Percentiles rank a stretch among this genome's conserved stretches.
phyloP scores from a whole-genome alignment of 164 flowering plant species.

The Magnolia changhungtana region DNA sequence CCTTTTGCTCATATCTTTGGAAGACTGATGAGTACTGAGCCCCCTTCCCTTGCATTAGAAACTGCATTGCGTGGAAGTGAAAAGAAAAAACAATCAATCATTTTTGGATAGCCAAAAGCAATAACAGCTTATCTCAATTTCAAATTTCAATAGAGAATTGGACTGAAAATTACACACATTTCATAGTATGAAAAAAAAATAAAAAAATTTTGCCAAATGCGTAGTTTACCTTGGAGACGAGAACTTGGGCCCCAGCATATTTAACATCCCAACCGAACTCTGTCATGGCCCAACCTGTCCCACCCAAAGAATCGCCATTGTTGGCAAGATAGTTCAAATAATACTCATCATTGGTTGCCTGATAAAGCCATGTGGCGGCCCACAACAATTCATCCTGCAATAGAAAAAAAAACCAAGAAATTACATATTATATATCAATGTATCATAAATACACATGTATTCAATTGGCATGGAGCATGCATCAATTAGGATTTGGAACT shows the following conservation, averaged over 20 bases:
- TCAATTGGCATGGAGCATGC: not conserved
- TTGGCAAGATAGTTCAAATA: conserved; percentile 64
- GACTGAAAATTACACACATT: not conserved
- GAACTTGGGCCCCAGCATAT: conserved; percentile 91
- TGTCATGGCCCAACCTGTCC: conserved; percentile 92
- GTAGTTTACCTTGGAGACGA: conserved; percentile 67
- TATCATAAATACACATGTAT: not conserved
- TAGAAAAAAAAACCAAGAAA: not conserved
- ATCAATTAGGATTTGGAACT: conserved; percentile 10
- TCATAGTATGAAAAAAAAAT: not conserved
- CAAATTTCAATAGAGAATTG: not conserved
- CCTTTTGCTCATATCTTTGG: conserved; percentile 61
- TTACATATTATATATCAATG: not conserved
- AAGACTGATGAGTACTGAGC: conserved; percentile 49
- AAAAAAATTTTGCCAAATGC: not conserved
- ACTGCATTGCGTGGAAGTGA: conserved; percentile 70
- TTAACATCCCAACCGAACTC: conserved; percentile 98
- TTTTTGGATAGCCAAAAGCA: too few relatives aligned
- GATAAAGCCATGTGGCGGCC: conserved; percentile 90
- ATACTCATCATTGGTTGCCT: conserved; percentile 59
- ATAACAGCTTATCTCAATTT: not conserved
- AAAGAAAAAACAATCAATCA: not conserved
- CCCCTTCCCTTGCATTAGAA: conserved; percentile 79
- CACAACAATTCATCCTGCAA: conserved; percentile 87
- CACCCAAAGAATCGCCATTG: conserved; percentile 82